Percentiles rank a stretch among this genome's conserved stretches.
These are phyloP conservation scores for Moniliella sp. DNA, from an alignment of 1,284 basidiomycete species.

Conservation along the genomic window DNA sequence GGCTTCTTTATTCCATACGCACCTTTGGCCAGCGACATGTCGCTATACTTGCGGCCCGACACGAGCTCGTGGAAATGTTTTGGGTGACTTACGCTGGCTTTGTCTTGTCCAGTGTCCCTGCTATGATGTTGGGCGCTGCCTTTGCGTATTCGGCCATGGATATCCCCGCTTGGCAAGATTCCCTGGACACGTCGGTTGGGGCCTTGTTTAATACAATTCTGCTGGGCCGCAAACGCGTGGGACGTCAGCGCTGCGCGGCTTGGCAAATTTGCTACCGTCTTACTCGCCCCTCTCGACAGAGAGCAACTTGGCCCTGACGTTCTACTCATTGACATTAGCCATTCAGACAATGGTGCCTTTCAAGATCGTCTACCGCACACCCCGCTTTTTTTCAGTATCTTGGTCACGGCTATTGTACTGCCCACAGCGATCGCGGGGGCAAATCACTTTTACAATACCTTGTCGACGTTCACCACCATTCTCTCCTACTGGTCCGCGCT, in stretches of 20 bases:
- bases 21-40: slow-evolving; percentile 29
- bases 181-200: slow-evolving; percentile 37
- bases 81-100: slow-evolving; percentile 36
- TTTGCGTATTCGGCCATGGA: slow-evolving; percentile 41
- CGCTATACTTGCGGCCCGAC: slow-evolving; percentile 36
- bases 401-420: slow-evolving; percentile 53
- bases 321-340: too few relatives aligned
- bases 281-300: slow-evolving; percentile 50
- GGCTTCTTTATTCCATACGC: slow-evolving; percentile 42
- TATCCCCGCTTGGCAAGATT: slow-evolving; percentile 38
- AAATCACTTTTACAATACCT: slow-evolving; percentile 44
- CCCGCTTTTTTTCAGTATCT: slow-evolving; percentile 65
- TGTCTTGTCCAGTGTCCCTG: slow-evolving; percentile 41
- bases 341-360: too few relatives aligned
- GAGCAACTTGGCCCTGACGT: slow-evolving; percentile 60
- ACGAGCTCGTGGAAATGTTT: slow-evolving; percentile 39
- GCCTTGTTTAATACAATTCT: slow-evolving; percentile 55
- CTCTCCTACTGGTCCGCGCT: slow-evolving; percentile 48
- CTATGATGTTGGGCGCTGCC: slow-evolving; percentile 42
- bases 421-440: slow-evolving; percentile 46
- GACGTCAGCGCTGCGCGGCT: slow-evolving; percentile 40
- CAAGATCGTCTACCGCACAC: slow-evolving; percentile 42
- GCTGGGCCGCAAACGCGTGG: slow-evolving; percentile 39
- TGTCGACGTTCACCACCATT: slow-evolving; percentile 40
- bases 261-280: slow-evolving; percentile 65